A percentile compares a stretch with the other conserved stretches of the same genome.
Evolutionary conservation across 2,329 filamentous ascomycete species (phyloP).

Genomic region (Ampelomyces quisqualis): DNA sequence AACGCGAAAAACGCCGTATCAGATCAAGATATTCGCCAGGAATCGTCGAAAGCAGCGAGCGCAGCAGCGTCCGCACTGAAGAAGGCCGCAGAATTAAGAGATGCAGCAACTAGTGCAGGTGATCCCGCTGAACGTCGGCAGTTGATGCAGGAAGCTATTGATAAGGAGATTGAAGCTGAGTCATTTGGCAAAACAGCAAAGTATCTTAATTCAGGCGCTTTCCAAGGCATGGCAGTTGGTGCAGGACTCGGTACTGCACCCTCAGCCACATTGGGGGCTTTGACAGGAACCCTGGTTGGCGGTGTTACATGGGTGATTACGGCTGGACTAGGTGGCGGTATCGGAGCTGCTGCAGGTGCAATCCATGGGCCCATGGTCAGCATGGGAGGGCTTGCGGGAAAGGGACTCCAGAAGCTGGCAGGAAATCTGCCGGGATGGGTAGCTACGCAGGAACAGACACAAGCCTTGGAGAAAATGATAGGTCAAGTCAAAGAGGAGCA

Average conservation of each 20-base stretch:
- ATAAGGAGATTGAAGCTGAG: conserved; percentile 24
- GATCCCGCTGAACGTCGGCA: conserved; percentile 22
- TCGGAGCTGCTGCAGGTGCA: conserved; percentile 20
- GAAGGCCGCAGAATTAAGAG: conserved; percentile 21
- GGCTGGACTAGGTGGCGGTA: conserved; percentile 20
- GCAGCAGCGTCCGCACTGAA: conserved; percentile 20
- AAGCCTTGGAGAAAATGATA: conserved; percentile 23
- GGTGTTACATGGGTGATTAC: conserved; percentile 23
- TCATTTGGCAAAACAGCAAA: conserved; percentile 29
- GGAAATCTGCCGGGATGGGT: conserved; percentile 18
- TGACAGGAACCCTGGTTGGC: conserved; percentile 24
- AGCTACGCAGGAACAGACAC: conserved; percentile 21
- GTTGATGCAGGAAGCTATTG: conserved; percentile 23
- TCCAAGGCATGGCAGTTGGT: conserved; percentile 27
- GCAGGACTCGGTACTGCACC: conserved; percentile 24
- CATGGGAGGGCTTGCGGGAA: conserved; percentile 16
- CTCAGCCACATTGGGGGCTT: conserved; percentile 20
- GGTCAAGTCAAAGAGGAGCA: conserved; percentile 18
- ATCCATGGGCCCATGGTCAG: conserved; percentile 17
- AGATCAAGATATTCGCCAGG: conserved; percentile 20
- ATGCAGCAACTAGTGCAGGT: conserved; percentile 19
- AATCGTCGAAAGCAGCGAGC: conserved; percentile 22
- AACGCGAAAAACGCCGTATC: conserved; percentile 12
- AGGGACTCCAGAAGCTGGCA: conserved; percentile 20
- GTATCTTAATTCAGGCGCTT: conserved; percentile 25